These are phyloP conservation scores for Clarkia xantiana DNA, from an alignment of 345 rosid genomes.

Conservation along the genomic window DNA sequence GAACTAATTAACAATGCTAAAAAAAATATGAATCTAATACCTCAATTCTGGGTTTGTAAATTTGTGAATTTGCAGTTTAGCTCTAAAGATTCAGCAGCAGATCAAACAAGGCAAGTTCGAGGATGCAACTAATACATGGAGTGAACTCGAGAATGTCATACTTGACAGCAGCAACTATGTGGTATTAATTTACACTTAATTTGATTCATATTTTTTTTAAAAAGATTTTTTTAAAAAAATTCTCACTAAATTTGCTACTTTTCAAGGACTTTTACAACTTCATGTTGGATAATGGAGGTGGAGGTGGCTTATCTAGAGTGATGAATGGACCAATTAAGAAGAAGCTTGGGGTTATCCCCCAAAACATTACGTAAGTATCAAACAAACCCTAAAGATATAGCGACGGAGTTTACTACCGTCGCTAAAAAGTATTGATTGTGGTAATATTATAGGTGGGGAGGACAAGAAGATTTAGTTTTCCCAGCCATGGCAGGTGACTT, in stretches of 20 bases:
- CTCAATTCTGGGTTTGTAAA: not conserved
- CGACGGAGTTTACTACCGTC: too few species aligned
- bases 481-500: slow-evolving; percentile 20
- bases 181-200: slow-evolving; percentile 11
- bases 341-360: slow-evolving; percentile 27
- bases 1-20: too few species aligned
- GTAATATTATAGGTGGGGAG: slow-evolving; percentile 17
- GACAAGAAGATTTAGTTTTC: slow-evolving; percentile 10
- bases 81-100: slow-evolving; percentile 18
- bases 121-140: slow-evolving; percentile 19
- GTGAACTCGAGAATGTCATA: slow-evolving; percentile 12
- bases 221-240: too few species aligned
- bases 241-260: too few species aligned
- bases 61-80: slow-evolving; percentile 7
- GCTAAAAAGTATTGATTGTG: not conserved
- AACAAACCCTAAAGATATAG: not conserved
- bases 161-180: slow-evolving; percentile 14
- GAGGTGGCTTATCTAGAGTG: slow-evolving; percentile 2
- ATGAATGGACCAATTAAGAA: slow-evolving; percentile 20
- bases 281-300: slow-evolving; percentile 9
- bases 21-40: too few species aligned
- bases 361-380: slow-evolving; percentile 16
- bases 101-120: slow-evolving; percentile 16
- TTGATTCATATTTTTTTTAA: not conserved
- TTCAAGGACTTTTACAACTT: slow-evolving; percentile 23